Conservation (phyloP, 1,284 basidiomycete species). For the Cryptococcus sp. region DNA sequence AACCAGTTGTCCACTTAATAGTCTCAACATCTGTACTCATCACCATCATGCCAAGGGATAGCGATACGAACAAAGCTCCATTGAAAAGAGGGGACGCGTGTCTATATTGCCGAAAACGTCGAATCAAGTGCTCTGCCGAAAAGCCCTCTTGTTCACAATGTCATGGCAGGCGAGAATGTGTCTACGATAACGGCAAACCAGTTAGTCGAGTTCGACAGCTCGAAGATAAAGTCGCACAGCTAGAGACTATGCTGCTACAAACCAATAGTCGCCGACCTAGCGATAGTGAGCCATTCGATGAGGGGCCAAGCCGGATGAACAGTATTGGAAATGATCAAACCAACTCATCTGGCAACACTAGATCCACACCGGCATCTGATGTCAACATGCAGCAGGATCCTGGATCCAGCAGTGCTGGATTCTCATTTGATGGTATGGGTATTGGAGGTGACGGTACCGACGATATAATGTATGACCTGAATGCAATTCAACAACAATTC, state of each 20-base stretch:
- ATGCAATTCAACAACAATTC: constrained; percentile 4
- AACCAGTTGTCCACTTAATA: too few species aligned
- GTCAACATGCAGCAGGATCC: too few species aligned
- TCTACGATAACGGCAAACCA: constrained; percentile 41
- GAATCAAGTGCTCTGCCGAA: constrained; percentile 38
- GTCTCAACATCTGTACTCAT: too few species aligned
- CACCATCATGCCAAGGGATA: background rate
- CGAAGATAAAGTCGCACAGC: constrained; percentile 40
- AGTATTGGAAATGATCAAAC: background rate
- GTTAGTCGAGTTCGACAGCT: constrained; percentile 39
- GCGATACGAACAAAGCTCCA: constrained; percentile 8
- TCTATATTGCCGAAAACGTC: constrained; percentile 40
- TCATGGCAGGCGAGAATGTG: constrained; percentile 35
- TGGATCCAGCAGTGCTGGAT: too few species aligned
- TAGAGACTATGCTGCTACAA: constrained; percentile 24
- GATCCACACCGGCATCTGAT: background rate
- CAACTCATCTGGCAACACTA: constrained; percentile 5
- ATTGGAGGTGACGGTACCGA: background rate
- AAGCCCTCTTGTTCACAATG: constrained; percentile 42
- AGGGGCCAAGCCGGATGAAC: background rate
- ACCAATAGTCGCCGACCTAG: background rate
- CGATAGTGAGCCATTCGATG: background rate
- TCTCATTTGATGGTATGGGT: background rate
- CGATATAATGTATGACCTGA: constrained; percentile 14
- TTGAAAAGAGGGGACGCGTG: constrained; percentile 43